Base-by-base conservation (phyloP, 768 basidiomycete species). In the Boletus rubescentipes region DNA sequence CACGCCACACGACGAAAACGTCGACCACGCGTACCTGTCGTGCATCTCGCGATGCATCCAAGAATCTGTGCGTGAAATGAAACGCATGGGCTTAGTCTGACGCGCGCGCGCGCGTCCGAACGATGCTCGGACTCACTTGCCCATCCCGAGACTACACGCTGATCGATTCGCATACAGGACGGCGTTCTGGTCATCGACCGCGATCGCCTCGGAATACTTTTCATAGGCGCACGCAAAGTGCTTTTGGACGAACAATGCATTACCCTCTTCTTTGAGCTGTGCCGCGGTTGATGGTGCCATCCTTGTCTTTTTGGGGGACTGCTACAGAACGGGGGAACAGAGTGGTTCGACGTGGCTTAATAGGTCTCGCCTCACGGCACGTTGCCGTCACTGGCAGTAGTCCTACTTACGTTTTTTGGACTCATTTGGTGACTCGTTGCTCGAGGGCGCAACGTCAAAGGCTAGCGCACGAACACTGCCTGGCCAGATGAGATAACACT, bases 161-260 rank as follows among this genome's bases (percentile, higher is more conserved):
- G 40, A 57, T 7, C 46, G 36, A 12, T 48, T 54, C 11, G 46
- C 41, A 9, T 48, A 45, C 43, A 54, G 9, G 15, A 49, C 37
- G 11, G 41, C 46, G 3, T 39, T 57, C 35, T 20, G 23, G 20
- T 14, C 47, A 36, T 49, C 47, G 38, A 49, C 20, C 37, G 37
- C 47, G 36, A 46, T 49, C n/a, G 47, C 56, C 14, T 42, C 38
- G n/a, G 38, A 32, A 32, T 57, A 44, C 53, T 34, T 48, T 11
- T 47, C 52, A 23, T 48, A 12, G 3, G 55, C 52, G 14, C 6
- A n/a, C 2, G 9, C 35, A 37, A 43, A 37, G 6, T 34, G 34
- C 30, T 46, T 54, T 26, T 42, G 32, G 6, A 16, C 18, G 3
- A 57, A 54, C 7, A 43, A 18, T 11, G 51, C 40, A 14, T 53